A percentile compares a stretch with the other conserved stretches of the same genome.
These are phyloP conservation scores for Vitis labrusca DNA, from an alignment of 164 flowering plant genomes.

Conservation along the genomic window DNA sequence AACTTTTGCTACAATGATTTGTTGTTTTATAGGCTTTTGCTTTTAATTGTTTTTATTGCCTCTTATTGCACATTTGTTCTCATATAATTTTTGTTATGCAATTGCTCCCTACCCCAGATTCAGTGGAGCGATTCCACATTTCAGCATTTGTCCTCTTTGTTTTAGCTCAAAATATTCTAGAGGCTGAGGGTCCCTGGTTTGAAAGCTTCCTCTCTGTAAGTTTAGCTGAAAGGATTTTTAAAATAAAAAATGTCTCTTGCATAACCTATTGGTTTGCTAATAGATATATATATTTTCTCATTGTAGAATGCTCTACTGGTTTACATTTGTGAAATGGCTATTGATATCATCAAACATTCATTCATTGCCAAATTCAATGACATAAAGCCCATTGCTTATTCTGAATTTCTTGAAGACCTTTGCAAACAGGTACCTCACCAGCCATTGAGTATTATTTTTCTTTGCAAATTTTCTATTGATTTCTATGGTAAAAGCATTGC, in stretches of 20 bases:
- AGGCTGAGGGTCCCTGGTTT: constrained; percentile 98
- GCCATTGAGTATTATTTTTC: background rate
- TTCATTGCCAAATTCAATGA: constrained; percentile 95
- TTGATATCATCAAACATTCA: constrained; percentile 93
- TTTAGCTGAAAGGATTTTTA: constrained; percentile 9
- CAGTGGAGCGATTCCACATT: constrained; percentile 94
- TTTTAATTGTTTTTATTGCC: background rate
- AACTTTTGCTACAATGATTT: background rate
- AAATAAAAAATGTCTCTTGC: background rate
- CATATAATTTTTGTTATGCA: background rate
- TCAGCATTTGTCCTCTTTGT: constrained; percentile 83
- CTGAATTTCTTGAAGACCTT: constrained; percentile 94
- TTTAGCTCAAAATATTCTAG: constrained; percentile 92
- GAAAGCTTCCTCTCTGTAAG: constrained; percentile 79
- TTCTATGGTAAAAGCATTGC: background rate
- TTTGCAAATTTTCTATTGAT: no score
- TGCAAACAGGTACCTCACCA: constrained; percentile 75
- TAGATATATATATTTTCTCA: constrained; percentile 3
- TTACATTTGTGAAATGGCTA: constrained; percentile 70
- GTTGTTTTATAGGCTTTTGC: background rate
- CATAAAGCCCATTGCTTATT: constrained; percentile 80
- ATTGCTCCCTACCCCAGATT: constrained; percentile 56
- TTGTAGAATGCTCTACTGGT: constrained; percentile 86
- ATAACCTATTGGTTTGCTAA: background rate
- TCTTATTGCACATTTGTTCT: background rate